These are phyloP conservation scores for Erythrophleum ivorense DNA, from an alignment of 331 rosid species.

Conservation along the genomic window DNA sequence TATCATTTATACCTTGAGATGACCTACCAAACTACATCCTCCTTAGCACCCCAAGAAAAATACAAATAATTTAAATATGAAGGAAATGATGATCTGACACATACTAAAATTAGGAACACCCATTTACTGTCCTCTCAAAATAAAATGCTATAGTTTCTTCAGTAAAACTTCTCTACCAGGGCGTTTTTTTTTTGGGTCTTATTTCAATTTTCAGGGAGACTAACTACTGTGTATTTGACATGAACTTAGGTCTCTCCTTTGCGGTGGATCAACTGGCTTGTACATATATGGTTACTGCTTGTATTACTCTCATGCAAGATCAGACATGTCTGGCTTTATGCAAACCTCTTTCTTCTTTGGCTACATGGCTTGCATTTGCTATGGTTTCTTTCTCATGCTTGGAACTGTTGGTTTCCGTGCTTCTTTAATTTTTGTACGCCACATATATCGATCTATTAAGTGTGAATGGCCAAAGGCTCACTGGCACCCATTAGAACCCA, in stretches of 20 bases:
- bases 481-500: slow-evolving; percentile 9
- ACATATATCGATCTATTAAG: slow-evolving; percentile 55
- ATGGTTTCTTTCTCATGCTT: slow-evolving; percentile 65
- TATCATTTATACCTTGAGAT: neutral
- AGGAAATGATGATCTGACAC: neutral
- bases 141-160: neutral
- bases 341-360: slow-evolving; percentile 65
- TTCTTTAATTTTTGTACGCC: slow-evolving; percentile 53
- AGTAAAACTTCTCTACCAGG: neutral
- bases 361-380: slow-evolving; percentile 66
- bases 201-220: neutral
- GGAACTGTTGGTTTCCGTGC: slow-evolving; percentile 60
- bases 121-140: no score
- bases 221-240: slow-evolving; percentile 27
- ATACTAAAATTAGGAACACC: no score
- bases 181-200: neutral
- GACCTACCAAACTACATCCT: neutral
- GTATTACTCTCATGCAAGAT: slow-evolving; percentile 56
- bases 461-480: slow-evolving; percentile 48
- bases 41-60: neutral
- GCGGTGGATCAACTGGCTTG: slow-evolving; percentile 64
- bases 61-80: neutral
- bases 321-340: slow-evolving; percentile 65
- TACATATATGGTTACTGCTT: slow-evolving; percentile 57
- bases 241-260: slow-evolving; percentile 52